Evolutionary conservation across 257 asterid species (phyloP).

Genomic region (Solanum commersonii): DNA sequence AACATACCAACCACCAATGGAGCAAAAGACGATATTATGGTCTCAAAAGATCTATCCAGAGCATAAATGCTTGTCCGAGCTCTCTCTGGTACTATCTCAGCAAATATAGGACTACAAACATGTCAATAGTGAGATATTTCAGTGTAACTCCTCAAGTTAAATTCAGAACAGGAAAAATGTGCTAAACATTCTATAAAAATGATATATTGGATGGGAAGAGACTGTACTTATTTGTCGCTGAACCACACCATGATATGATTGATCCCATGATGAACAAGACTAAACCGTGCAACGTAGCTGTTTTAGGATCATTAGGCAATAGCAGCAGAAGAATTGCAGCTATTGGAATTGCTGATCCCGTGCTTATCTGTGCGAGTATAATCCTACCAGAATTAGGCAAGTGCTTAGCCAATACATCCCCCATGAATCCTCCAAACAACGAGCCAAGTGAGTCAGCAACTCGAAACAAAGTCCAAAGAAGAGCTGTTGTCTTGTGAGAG

Average conservation of each 20-base stretch:
- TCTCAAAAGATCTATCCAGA: constrained; percentile 25
- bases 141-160: neutral
- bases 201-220: neutral
- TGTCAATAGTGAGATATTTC: neutral
- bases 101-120: constrained; percentile 5
- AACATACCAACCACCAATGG: constrained; percentile 55
- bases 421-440: constrained; percentile 79
- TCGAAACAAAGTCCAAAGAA: constrained; percentile 45
- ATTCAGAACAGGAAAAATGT: neutral
- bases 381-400: constrained; percentile 77
- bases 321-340: constrained; percentile 64
- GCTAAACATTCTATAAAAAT: neutral
- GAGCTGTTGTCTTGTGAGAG: constrained; percentile 59
- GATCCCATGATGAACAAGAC: constrained; percentile 70
- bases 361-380: constrained; percentile 68
- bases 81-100: constrained; percentile 7
- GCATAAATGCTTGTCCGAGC: constrained; percentile 11
- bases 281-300: constrained; percentile 42
- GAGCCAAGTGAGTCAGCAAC: constrained; percentile 63
- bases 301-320: constrained; percentile 66
- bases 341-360: constrained; percentile 69
- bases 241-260: constrained; percentile 66
- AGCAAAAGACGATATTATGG: constrained; percentile 73
- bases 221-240: constrained; percentile 86
- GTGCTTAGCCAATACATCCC: constrained; percentile 50